These are phyloP conservation scores for Yamadazyma kanchanaburiensis DNA, from an alignment of 1,139 yeast species.

Conservation along the genomic window DNA sequence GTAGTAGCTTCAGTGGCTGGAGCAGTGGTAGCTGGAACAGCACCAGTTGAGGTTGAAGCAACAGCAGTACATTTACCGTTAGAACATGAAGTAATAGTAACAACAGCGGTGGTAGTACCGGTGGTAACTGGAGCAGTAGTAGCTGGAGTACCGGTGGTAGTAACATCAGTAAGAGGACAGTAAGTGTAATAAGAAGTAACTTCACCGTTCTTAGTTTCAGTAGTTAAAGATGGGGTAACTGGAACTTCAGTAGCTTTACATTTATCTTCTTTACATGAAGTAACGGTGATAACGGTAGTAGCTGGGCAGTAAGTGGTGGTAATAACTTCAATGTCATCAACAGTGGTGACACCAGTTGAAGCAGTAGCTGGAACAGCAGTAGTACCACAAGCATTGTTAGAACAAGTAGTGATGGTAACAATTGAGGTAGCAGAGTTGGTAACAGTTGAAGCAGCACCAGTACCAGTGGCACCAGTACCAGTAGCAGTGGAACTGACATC, in stretches of 20 bases:
- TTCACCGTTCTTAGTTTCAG: slow-evolving; percentile 9
- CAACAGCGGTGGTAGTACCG: slow-evolving; percentile 20
- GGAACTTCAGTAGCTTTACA: slow-evolving; percentile 10
- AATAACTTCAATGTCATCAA: slow-evolving; percentile 16
- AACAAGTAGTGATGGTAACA: slow-evolving; percentile 31
- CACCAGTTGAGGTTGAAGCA: too few species aligned
- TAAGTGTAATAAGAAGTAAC: slow-evolving; percentile 12
- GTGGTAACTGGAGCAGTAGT: slow-evolving; percentile 5
- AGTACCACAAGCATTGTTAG: slow-evolving; percentile 27
- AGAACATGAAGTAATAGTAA: slow-evolving; percentile 47
- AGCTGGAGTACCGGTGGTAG: too few species aligned
- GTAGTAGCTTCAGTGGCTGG: slow-evolving; percentile 16
- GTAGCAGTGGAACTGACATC: slow-evolving; percentile 13
- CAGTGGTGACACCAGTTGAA: slow-evolving; percentile 27
- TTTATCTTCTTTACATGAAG: slow-evolving; percentile 39
- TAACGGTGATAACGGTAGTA: slow-evolving; percentile 39
- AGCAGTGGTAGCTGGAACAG: slow-evolving; percentile 26
- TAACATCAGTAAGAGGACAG: slow-evolving; percentile 13
- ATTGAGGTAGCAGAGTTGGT: slow-evolving; percentile 14
- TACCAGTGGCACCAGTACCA: slow-evolving; percentile 10
- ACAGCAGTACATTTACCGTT: slow-evolving; percentile 28
- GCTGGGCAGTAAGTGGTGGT: too few species aligned
- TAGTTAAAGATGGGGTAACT: slow-evolving; percentile 20
- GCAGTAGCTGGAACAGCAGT: too few species aligned
- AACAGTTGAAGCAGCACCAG: slow-evolving; percentile 11